A percentile compares a stretch with the other conserved stretches of the same genome.
Conservation (phyloP, 805 yeast species). For the Groenewaldozyma tartarivorans region DNA sequence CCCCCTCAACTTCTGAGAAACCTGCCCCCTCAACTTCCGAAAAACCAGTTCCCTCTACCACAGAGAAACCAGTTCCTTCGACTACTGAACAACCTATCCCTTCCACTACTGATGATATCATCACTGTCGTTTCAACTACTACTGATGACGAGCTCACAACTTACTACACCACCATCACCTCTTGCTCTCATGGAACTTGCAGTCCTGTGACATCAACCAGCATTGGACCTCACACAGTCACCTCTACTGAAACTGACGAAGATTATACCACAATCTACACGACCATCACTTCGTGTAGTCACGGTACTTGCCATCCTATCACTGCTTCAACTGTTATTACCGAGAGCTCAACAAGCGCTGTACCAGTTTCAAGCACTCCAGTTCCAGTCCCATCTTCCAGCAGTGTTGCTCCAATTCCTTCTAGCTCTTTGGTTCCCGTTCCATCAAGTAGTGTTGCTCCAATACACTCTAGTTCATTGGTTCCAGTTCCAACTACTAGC, state of each 20-base stretch:
- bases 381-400: background rate
- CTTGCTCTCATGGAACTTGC: background rate
- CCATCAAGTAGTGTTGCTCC: background rate
- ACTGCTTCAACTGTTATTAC: background rate
- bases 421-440: background rate
- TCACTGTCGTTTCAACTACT: background rate
- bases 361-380: too few relatives aligned
- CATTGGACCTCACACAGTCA: too few relatives aligned
- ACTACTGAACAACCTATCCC: background rate
- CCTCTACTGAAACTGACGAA: background rate
- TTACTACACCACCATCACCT: background rate
- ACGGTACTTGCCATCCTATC: background rate
- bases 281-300: background rate
- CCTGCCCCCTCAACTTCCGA: background rate
- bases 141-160: background rate
- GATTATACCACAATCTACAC: background rate
- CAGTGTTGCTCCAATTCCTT: background rate
- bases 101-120: too few relatives aligned
- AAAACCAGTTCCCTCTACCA: background rate
- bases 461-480: background rate
- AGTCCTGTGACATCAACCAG: too few relatives aligned
- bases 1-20: background rate
- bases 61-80: background rate
- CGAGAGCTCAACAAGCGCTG: too few relatives aligned
- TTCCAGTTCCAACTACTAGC: slow-evolving; percentile 1